Evolutionary conservation across 192 early-diverging fungal genomes (phyloP).

Genomic region (Linnemannia schmuckeri): DNA sequence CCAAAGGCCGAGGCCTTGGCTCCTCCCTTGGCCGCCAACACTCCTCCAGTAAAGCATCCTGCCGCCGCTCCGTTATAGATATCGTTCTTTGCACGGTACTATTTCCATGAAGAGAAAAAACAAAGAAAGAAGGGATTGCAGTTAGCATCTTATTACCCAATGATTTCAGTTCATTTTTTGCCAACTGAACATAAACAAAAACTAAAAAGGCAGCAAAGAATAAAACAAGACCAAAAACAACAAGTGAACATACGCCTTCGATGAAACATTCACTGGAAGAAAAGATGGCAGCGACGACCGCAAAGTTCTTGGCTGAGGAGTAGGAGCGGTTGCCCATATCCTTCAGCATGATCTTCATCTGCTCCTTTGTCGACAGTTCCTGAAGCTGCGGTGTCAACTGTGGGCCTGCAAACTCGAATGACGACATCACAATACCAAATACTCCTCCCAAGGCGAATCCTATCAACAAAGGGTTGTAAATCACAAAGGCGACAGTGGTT

Average conservation of each 20-base stretch:
- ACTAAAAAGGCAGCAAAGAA: neutral
- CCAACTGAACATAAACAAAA: neutral
- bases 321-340: conserved; percentile 90
- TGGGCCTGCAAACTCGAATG: conserved; percentile 87
- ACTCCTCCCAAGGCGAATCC: conserved; percentile 91
- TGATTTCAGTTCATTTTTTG: no score
- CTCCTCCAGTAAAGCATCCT: conserved; percentile 94
- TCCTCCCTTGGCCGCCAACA: conserved; percentile 81
- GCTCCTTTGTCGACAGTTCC: conserved; percentile 83
- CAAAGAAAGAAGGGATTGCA: neutral
- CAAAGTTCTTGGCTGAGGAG: conserved; percentile 95
- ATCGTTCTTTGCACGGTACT: conserved; percentile 97
- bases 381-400: conserved; percentile 73
- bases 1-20: conserved; percentile 82
- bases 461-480: conserved; percentile 18
- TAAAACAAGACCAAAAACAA: neutral
- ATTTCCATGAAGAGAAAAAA: conserved; percentile 13
- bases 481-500: neutral
- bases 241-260: conserved; percentile 74
- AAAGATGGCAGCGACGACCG: conserved; percentile 91
- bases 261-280: conserved; percentile 95
- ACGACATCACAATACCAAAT: conserved; percentile 94
- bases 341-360: conserved; percentile 85
- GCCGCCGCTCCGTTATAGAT: conserved; percentile 90
- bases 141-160: no score